These are phyloP conservation scores for Gossypium rotundifolium DNA, from an alignment of 345 rosid genomes.

Conservation along the genomic window DNA sequence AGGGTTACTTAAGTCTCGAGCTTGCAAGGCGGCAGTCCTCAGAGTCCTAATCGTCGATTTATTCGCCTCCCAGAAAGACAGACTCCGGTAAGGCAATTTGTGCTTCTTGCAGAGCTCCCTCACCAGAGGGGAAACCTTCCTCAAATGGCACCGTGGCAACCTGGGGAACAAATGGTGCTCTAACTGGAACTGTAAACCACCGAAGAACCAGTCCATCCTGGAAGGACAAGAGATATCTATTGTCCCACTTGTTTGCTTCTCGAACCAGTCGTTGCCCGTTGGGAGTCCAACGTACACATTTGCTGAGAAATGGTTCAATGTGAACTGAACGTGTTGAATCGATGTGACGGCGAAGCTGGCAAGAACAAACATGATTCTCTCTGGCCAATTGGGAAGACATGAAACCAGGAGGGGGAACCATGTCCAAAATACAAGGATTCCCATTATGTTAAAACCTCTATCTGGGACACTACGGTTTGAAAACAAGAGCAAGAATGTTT, in stretches of 20 bases:
- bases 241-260: conserved; percentile 85
- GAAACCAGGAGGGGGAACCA: conserved; percentile 91
- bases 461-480: conserved; percentile 57
- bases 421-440: conserved; percentile 71
- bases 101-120: conserved; percentile 88
- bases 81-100: conserved; percentile 72
- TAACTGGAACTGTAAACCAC: conserved; percentile 90
- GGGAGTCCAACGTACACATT: conserved; percentile 79
- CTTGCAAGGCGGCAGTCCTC: conserved; percentile 70
- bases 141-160: conserved; percentile 73
- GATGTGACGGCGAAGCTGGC: conserved; percentile 58
- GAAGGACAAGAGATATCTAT: conserved; percentile 70
- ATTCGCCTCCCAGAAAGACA: conserved; percentile 79
- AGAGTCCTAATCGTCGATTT: conserved; percentile 56
- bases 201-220: conserved; percentile 88
- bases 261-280: conserved; percentile 76
- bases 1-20: conserved; percentile 57
- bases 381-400: conserved; percentile 70
- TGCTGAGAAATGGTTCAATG: conserved; percentile 81
- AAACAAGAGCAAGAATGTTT: conserved; percentile 59
- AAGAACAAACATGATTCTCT: conserved; percentile 64
- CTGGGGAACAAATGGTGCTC: conserved; percentile 95
- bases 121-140: conserved; percentile 64
- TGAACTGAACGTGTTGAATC: conserved; percentile 83
- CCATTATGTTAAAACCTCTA: conserved; percentile 57